Percentiles rank a stretch among this genome's conserved stretches.
These are phyloP conservation scores for Casuarina cunninghamiana DNA, from an alignment of 306 rosid species.

Conservation along the genomic window DNA sequence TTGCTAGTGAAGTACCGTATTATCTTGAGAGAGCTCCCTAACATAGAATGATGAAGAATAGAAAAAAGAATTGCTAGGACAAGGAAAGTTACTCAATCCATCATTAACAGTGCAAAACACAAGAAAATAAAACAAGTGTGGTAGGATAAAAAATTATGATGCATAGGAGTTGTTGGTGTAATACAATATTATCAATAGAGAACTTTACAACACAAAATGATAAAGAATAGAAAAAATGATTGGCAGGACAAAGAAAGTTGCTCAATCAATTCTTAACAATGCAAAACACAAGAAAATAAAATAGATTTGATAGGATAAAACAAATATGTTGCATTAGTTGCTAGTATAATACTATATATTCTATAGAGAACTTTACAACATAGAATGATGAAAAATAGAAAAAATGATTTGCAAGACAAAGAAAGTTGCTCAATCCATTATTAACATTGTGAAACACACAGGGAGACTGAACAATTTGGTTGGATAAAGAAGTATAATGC, in stretches of 20 bases:
- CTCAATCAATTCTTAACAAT: no score
- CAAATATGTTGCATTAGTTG: no score
- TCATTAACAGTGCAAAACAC: background rate
- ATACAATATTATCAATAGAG: background rate
- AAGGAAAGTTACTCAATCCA: background rate
- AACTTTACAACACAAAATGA: background rate
- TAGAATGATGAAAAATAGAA: background rate
- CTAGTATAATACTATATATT: no score
- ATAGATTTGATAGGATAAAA: no score
- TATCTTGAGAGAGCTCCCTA: no score
- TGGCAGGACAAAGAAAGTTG: no score
- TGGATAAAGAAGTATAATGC: background rate
- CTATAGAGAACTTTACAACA: background rate
- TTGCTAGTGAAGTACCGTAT: no score
- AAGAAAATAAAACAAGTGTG: background rate
- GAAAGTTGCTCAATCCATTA: background rate
- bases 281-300: no score
- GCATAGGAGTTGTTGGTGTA: background rate
- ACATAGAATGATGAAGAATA: background rate
- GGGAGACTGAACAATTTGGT: background rate
- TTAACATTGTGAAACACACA: background rate
- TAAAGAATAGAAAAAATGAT: no score
- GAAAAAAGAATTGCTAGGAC: background rate
- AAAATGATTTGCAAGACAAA: background rate
- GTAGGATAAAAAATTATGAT: background rate